Evolutionary conservation across 352 stramenopile genomes (phyloP).

Genomic region (Globisporangium orthogonon): DNA sequence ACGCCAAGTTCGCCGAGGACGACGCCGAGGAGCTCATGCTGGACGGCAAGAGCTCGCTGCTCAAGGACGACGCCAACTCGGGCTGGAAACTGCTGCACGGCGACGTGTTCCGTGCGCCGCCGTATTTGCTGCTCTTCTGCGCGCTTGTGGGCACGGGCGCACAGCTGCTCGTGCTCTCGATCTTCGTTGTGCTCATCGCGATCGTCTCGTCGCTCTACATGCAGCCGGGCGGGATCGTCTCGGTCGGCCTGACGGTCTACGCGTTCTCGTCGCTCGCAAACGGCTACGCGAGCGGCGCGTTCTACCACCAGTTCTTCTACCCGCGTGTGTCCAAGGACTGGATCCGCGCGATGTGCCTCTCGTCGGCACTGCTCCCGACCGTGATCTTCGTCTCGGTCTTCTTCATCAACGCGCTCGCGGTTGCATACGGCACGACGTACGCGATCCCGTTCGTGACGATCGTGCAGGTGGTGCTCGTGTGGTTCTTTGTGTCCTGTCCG

Average conservation of each 20-base stretch:
- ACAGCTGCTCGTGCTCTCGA: conserved; percentile 92
- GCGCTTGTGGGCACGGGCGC: conserved; percentile 94
- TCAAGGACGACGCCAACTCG: conserved; percentile 80
- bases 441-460: conserved; percentile 84
- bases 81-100: conserved; percentile 97
- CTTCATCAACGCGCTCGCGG: conserved; percentile 83
- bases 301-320: conserved; percentile 91
- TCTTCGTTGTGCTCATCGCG: conserved; percentile 94
- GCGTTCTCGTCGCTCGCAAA: conserved; percentile 89
- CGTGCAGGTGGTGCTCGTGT: conserved; percentile 93
- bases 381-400: conserved; percentile 84
- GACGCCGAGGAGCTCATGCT: conserved; percentile 85
- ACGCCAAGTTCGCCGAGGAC: conserved; percentile 86
- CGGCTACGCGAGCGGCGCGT: conserved; percentile 85
- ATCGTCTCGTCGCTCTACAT: conserved; percentile 95
- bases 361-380: conserved; percentile 59
- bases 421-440: conserved; percentile 82
- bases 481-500: conserved; percentile 96
- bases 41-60: conserved; percentile 70
- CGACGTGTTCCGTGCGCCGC: conserved; percentile 92
- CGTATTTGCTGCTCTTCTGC: conserved; percentile 92
- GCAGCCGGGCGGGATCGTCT: conserved; percentile 93
- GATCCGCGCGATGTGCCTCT: conserved; percentile 87
- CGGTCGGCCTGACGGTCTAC: conserved; percentile 94
- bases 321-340: conserved; percentile 87